Evolutionary conservation across 371 early-diverging fungal genomes (phyloP), one percentile per base, ranked within the genome.

Genomic region (Apophysomyces ossiformis): DNA sequence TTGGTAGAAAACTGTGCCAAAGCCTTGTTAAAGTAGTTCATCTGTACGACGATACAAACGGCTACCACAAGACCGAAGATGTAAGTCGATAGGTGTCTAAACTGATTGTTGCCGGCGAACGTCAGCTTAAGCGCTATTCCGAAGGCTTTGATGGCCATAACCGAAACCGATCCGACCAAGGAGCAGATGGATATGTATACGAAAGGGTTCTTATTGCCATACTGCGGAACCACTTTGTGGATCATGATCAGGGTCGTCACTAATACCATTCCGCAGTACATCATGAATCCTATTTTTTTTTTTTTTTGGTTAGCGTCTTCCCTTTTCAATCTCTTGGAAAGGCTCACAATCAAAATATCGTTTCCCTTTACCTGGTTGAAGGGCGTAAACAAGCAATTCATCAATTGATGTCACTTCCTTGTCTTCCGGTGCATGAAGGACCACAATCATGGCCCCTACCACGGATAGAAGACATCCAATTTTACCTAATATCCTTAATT

Each of bases 21-120:
- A 5, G 97, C 95, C 84, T 96, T 97, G 86, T 97, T 96, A 66
- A 97, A 95, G 74, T 96, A 97, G 74, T 95, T 96, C 89, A 96
- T 92, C 78, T 97, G 96, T n/a, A 92, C 89, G 15, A 94, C 77
- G 58, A 95, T 93, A 71, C 93, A 94, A 1, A 87, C 78, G 5
- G 71, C 85, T n/a, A 95, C 93, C 18, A 89, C 85, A n/a, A 92
- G 65, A 9, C 89, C 89, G 75, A 96, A 95, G 12, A 93, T 78
- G 64, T 93, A 96, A 4, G 96, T 96, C 37, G 93, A 93, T 7
- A 90, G 85, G 63, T 93, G 89, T 12, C 85, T 85, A 41, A 97
- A 87, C 80, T 97, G 96, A 82, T 97, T 97, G 69, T 90, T 81
- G 47, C 96, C 96, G 16, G 90, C 89, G 81, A 95, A 90, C 0